Evolutionary conservation across 805 yeast species (phyloP).

Genomic region (Komagataella populi): DNA sequence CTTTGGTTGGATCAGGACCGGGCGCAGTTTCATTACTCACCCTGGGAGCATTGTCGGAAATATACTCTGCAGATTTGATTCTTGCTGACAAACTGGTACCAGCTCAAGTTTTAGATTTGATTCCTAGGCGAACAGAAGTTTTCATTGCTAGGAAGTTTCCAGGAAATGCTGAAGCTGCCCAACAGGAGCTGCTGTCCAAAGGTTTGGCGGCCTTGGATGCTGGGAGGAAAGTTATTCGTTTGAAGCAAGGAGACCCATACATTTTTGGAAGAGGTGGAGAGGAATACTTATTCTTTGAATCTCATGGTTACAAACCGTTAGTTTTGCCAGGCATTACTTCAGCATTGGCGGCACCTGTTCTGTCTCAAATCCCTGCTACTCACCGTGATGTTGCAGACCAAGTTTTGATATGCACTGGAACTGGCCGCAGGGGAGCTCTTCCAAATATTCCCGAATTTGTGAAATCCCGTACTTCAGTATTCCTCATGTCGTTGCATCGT

Average conservation of each 20-base stretch:
- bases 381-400: conserved; percentile 90
- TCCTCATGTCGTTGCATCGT: conserved; percentile 83
- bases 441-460: conserved; percentile 72
- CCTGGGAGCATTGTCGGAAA: conserved; percentile 71
- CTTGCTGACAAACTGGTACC: conserved; percentile 92
- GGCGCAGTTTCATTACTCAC: conserved; percentile 78
- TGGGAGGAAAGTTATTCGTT: conserved; percentile 73
- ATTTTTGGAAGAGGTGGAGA: conserved; percentile 96
- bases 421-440: conserved; percentile 76
- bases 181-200: conserved; percentile 61
- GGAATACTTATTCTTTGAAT: conserved; percentile 57
- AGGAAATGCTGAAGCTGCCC: conserved; percentile 92
- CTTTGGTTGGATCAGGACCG: conserved; percentile 92
- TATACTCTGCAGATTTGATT: conserved; percentile 69
- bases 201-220: conserved; percentile 51
- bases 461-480: conserved; percentile 64
- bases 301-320: conserved; percentile 54
- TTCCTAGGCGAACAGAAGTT: conserved; percentile 63
- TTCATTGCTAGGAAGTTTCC: conserved; percentile 92
- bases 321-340: conserved; percentile 87
- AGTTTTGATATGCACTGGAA: conserved; percentile 86
- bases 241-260: conserved; percentile 95
- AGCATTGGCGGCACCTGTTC: conserved; percentile 77
- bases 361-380: conserved; percentile 78
- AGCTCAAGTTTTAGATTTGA: conserved; percentile 65